Evolutionary conservation across 164 flowering plant genomes (phyloP).

Genomic region (Umbellularia californica): DNA sequence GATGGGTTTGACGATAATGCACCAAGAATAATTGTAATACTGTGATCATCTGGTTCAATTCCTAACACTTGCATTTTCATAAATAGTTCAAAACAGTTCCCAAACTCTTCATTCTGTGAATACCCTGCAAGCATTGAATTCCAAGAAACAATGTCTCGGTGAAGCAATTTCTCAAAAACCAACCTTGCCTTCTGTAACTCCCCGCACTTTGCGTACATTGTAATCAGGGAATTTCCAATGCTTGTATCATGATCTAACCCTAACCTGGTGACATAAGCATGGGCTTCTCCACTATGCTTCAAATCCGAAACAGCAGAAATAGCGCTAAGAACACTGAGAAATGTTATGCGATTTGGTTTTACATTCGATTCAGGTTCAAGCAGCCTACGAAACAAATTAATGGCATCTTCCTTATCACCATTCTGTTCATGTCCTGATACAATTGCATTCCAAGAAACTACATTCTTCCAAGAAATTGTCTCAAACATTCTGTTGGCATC

Average conservation of each 20-base stretch:
- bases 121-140: conserved; percentile 32
- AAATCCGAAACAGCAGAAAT: conserved; percentile 23
- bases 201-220: conserved; percentile 32
- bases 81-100: conserved; percentile 22
- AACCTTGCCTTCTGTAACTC: conserved; percentile 17
- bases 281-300: conserved; percentile 27
- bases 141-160: conserved; percentile 30
- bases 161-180: conserved; percentile 20
- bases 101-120: conserved; percentile 23
- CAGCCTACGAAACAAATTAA: conserved; percentile 23
- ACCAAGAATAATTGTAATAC: conserved; percentile 23
- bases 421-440: conserved; percentile 30
- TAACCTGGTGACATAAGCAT: conserved; percentile 21
- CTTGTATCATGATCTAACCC: conserved; percentile 23
- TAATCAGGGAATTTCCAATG: conserved; percentile 30
- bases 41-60: conserved; percentile 26
- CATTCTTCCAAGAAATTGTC: conserved; percentile 17
- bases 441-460: conserved; percentile 38
- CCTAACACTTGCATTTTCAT: conserved; percentile 22
- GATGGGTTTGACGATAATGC: conserved; percentile 19
- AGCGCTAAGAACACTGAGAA: conserved; percentile 27
- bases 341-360: conserved; percentile 30
- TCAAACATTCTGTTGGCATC: conserved; percentile 27
- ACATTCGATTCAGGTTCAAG: conserved; percentile 1
- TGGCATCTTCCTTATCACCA: conserved; percentile 18